Conservation (phyloP, 1,139 yeast genomes). For the Casaregolazyma lundiana region DNA sequence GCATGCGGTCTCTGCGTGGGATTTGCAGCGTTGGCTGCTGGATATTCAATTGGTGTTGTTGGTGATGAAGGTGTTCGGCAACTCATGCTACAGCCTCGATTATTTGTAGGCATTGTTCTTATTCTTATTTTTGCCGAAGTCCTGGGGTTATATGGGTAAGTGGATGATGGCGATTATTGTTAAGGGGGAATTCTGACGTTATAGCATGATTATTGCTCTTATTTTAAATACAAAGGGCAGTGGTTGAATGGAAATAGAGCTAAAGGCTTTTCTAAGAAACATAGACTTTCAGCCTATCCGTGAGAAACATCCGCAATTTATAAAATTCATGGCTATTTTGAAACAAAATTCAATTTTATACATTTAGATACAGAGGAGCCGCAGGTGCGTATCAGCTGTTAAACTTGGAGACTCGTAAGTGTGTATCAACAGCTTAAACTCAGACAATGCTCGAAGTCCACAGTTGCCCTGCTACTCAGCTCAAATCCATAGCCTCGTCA, state of each 20-base stretch:
- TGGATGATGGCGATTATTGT: slow-evolving; percentile 54
- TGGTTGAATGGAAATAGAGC: too few relatives aligned
- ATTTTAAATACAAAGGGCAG: slow-evolving; percentile 86
- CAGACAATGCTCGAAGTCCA: not conserved
- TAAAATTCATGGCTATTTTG: too few relatives aligned
- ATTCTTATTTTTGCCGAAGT: slow-evolving; percentile 98
- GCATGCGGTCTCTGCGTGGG: slow-evolving; percentile 96
- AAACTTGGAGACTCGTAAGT: too few relatives aligned
- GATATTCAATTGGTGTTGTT: slow-evolving; percentile 97
- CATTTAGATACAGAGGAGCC: too few relatives aligned
- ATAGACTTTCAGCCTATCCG: too few relatives aligned
- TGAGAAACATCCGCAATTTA: too few relatives aligned
- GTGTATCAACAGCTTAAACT: not conserved
- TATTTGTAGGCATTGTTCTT: slow-evolving; percentile 70
- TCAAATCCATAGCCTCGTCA: slow-evolving; percentile 5
- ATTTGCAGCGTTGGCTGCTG: slow-evolving; percentile 93
- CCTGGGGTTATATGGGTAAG: slow-evolving; percentile 83
- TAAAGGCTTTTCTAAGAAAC: too few relatives aligned
- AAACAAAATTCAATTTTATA: too few relatives aligned
- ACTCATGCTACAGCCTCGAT: slow-evolving; percentile 92
- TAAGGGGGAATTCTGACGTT: slow-evolving; percentile 21
- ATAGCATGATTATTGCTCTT: slow-evolving; percentile 77
- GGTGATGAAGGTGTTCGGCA: slow-evolving; percentile 99
- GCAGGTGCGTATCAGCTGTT: too few relatives aligned
- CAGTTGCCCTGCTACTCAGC: not conserved